Percentiles rank a stretch among this genome's conserved stretches.
phyloP scores from a whole-genome alignment of 78 protist genomes.

The Capsaspora owczarzaki region DNA sequence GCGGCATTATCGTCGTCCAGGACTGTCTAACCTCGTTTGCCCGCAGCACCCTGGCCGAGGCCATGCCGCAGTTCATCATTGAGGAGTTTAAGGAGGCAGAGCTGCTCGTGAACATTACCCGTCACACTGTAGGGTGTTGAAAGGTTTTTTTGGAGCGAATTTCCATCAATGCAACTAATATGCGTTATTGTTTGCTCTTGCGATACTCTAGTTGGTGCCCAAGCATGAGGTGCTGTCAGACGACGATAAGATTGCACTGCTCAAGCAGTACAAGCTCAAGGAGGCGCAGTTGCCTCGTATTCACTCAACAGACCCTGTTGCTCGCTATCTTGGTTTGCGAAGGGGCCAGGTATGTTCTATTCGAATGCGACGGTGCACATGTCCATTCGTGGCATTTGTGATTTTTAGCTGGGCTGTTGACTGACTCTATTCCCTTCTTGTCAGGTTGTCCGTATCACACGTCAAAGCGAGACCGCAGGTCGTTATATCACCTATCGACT shows the following conservation, averaged over 20 bases:
- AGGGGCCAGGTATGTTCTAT: background rate
- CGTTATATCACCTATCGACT: conserved; percentile 66
- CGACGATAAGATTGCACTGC: conserved; percentile 4
- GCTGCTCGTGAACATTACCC: conserved; percentile 67
- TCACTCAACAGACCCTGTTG: conserved; percentile 48
- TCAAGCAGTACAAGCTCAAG: conserved; percentile 20
- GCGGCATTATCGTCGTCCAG: too few species aligned
- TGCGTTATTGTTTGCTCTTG: too few species aligned
- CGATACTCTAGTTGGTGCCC: conserved; percentile 66
- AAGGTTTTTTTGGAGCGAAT: too few species aligned
- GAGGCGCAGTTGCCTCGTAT: conserved; percentile 67
- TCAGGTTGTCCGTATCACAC: conserved; percentile 50
- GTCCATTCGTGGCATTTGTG: conserved; percentile 11
- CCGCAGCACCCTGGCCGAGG: too few species aligned
- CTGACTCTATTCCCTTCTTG: background rate
- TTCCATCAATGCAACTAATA: too few species aligned
- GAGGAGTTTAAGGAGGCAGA: conserved; percentile 39
- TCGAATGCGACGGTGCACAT: background rate
- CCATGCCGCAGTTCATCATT: background rate
- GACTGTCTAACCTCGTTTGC: too few species aligned
- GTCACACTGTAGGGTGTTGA: too few species aligned
- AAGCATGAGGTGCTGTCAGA: conserved; percentile 26
- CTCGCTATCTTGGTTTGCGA: conserved; percentile 52
- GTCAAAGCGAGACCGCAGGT: conserved; percentile 71
- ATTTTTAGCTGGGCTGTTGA: background rate